These are phyloP conservation scores for Venturiaceae sp. DNA, from an alignment of 2,329 filamentous ascomycete genomes.

Conservation along the genomic window DNA sequence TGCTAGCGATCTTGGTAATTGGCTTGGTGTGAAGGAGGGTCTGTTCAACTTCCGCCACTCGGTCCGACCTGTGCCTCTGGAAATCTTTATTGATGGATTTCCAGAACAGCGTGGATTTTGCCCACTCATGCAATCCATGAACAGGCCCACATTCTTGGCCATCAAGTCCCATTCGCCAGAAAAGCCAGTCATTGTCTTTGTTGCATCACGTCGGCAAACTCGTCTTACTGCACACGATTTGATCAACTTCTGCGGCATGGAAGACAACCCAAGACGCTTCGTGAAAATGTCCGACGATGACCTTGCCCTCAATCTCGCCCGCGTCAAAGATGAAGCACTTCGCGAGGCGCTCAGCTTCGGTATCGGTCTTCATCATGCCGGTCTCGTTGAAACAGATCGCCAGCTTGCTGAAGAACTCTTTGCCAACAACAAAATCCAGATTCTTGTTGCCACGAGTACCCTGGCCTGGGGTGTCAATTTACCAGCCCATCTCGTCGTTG, in stretches of 20 bases:
- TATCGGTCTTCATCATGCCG: constrained; percentile 93
- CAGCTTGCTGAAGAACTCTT: constrained; percentile 91
- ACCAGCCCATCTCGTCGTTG: constrained; percentile 90
- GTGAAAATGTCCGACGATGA: constrained; percentile 93
- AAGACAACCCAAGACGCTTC: constrained; percentile 91
- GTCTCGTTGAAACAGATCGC: constrained; percentile 88
- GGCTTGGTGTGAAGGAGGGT: constrained; percentile 91
- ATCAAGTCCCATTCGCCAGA: constrained; percentile 94
- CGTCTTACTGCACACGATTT: constrained; percentile 90
- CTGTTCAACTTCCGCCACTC: constrained; percentile 97
- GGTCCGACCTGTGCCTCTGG: constrained; percentile 87
- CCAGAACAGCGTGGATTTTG: constrained; percentile 93
- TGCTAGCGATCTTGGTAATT: constrained; percentile 85
- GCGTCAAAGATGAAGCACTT: constrained; percentile 87
- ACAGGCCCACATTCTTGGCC: constrained; percentile 88
- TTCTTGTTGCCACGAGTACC: constrained; percentile 90
- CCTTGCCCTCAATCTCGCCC: constrained; percentile 71
- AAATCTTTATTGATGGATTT: constrained; percentile 97
- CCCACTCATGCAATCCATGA: constrained; percentile 98
- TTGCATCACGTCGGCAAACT: constrained; percentile 89
- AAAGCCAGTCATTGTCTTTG: constrained; percentile 97
- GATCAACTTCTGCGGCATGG: constrained; percentile 97
- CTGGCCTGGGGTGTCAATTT: constrained; percentile 97
- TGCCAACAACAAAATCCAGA: constrained; percentile 95
- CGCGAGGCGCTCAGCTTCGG: constrained; percentile 94